Evolutionary conservation across 805 yeast genomes (phyloP), one percentile per base, ranked within the genome.

Genomic region (Ascoidea asiatica): DNA sequence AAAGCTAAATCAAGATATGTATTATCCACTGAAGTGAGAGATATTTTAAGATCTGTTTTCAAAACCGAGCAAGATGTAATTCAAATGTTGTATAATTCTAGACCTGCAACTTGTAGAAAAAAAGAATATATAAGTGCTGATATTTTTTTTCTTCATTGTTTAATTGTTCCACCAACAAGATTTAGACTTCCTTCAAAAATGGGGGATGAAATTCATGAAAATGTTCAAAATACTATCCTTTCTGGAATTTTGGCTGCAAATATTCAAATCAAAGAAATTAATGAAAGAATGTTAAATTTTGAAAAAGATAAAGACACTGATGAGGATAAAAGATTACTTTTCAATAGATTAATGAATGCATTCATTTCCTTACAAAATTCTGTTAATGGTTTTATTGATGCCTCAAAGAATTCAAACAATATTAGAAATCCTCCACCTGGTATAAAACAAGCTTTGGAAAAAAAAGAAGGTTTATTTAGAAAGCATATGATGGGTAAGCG

Each of bases 401-500:
- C 94, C 37, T 77, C 95, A 41, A 90, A 92, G 64, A 79, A 80
- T 56, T 71, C 75, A 11, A 72, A 70, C 40, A 79, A 79, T 20
- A 78, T 82, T 11, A 76, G 79, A 50, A 64, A 75, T 42, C 56
- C 56, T 33, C 89, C 96, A 21, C 99, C 99, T 2, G 99, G 99
- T 69, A 78, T 92, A 56, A 92, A 92, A 62, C 98, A 92, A 70
- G 95, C 95, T 8, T 71, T 92, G 58, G 99, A 92, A 65, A 90
- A 92, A 79, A 92, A 92, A 62, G 99, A 92, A 66, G 99, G 99
- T 61, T 71, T 90, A 52, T 92, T 92, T 72, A 79, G 99, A 70
- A 92, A 90, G 62, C 95, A 92, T 60, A 92, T 92, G 98, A 92
- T 92, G 99, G 99, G 99, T 61, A 92, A 92, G 72, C 88, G 99